Percentiles rank a stretch among this genome's conserved stretches.
phyloP scores from a whole-genome alignment of 2,329 filamentous ascomycete genomes.

The Penicillium thymicola region DNA sequence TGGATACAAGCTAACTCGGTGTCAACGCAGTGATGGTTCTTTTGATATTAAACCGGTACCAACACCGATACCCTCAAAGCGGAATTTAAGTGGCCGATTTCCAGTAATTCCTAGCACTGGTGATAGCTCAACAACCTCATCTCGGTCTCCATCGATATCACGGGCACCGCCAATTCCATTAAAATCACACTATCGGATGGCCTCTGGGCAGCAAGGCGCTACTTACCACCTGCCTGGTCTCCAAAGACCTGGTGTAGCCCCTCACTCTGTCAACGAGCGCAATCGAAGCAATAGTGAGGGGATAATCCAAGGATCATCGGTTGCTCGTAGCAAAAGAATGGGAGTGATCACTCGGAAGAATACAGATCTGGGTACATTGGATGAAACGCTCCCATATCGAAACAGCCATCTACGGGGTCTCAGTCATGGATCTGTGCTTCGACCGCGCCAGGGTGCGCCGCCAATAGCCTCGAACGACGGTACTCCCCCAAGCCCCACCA shows the following conservation, averaged over 20 bases:
- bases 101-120: slow-evolving; percentile 52
- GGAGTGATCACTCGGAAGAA: slow-evolving; percentile 58
- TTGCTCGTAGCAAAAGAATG: slow-evolving; percentile 56
- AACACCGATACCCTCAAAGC: slow-evolving; percentile 55
- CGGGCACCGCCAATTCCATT: slow-evolving; percentile 74
- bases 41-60: slow-evolving; percentile 69
- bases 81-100: slow-evolving; percentile 55
- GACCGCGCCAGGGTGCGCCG: slow-evolving; percentile 32
- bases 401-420: slow-evolving; percentile 56
- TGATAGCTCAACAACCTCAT: slow-evolving; percentile 62
- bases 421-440: slow-evolving; percentile 55
- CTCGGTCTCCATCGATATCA: slow-evolving; percentile 64
- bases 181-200: slow-evolving; percentile 71
- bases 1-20: slow-evolving; percentile 11
- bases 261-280: slow-evolving; percentile 58
- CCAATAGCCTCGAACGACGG: slow-evolving; percentile 29
- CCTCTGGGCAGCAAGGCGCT: slow-evolving; percentile 41
- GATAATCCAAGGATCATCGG: slow-evolving; percentile 48
- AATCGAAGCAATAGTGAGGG: slow-evolving; percentile 63
- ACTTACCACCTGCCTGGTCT: slow-evolving; percentile 45
- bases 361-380: slow-evolving; percentile 52
- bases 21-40: slow-evolving; percentile 62
- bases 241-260: slow-evolving; percentile 71
- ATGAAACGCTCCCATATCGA: slow-evolving; percentile 51
- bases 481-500: slow-evolving; percentile 45